Evolutionary conservation across 352 stramenopile genomes (phyloP).

Genomic region (Globisporangium rhizosaccharum): DNA sequence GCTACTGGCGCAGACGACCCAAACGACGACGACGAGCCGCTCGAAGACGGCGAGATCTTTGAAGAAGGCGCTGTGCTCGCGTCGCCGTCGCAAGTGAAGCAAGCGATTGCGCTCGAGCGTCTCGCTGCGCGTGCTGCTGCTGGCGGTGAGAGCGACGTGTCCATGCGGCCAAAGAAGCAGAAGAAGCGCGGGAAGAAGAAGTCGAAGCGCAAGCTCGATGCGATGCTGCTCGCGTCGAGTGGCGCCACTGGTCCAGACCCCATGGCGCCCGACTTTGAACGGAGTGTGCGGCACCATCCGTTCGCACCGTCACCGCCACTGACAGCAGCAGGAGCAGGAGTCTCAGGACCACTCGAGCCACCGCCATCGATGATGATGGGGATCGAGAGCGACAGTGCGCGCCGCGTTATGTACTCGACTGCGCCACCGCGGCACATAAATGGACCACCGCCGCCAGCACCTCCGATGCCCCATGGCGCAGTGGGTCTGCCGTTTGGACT

Average conservation of each 20-base stretch:
- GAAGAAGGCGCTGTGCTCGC: constrained; percentile 45
- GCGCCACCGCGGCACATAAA: constrained; percentile 6
- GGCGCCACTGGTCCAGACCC: constrained; percentile 1
- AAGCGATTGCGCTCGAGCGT: constrained; percentile 28
- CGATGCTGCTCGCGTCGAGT: constrained; percentile 33
- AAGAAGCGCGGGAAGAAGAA: constrained; percentile 81
- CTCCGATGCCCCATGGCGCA: too few relatives aligned
- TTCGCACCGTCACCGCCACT: constrained; percentile 6
- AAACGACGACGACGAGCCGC: not conserved
- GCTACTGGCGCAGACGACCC: not conserved
- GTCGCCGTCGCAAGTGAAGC: constrained; percentile 32
- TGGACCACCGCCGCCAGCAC: not conserved
- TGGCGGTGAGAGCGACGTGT: not conserved
- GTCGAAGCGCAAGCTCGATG: constrained; percentile 61
- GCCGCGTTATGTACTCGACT: not conserved
- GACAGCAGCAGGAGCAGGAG: not conserved
- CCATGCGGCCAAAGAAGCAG: constrained; percentile 35
- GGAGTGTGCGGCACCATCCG: constrained; percentile 25
- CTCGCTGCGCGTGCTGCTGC: constrained; percentile 10
- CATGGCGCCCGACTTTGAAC: constrained; percentile 22
- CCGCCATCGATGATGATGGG: not conserved
- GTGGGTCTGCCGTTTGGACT: not conserved
- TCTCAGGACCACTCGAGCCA: not conserved
- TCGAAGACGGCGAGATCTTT: constrained; percentile 70
- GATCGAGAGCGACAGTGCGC: not conserved